Evolutionary conservation across 202 grass and related monocot species (phyloP).

Genomic region (Setaria viridis): DNA sequence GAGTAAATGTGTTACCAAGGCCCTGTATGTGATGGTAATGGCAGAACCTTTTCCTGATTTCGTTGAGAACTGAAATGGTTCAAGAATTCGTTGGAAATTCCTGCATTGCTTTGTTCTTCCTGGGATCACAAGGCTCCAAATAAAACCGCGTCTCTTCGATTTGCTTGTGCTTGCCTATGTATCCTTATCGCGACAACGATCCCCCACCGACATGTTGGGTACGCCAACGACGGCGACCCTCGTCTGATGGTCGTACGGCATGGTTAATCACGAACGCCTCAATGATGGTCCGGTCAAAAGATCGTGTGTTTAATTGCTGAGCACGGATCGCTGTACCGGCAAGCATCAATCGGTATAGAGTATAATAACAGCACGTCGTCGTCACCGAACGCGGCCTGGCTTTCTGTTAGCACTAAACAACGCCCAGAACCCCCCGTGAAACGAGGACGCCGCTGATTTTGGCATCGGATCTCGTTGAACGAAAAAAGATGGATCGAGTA

Average conservation of each 20-base stretch:
- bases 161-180: too few relatives aligned
- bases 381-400: slow-evolving; percentile 16
- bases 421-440: background rate
- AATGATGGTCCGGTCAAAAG: slow-evolving; percentile 42
- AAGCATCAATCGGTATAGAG: slow-evolving; percentile 19
- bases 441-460: slow-evolving; percentile 23
- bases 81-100: background rate
- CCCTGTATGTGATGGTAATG: too few relatives aligned
- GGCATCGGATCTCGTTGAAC: background rate
- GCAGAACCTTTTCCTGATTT: background rate
- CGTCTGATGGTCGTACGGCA: background rate
- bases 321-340: slow-evolving; percentile 23
- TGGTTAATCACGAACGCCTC: background rate
- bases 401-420: background rate
- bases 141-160: background rate
- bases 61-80: background rate
- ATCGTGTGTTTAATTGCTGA: background rate
- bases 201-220: slow-evolving; percentile 23
- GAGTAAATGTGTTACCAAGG: background rate
- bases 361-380: background rate
- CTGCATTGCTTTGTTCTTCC: background rate
- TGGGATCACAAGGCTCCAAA: background rate
- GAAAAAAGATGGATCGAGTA: background rate
- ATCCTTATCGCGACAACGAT: slow-evolving; percentile 14
- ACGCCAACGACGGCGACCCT: background rate